These are phyloP conservation scores for Daldinia sp. DNA, from an alignment of 2,329 filamentous ascomycete species.

Conservation along the genomic window DNA sequence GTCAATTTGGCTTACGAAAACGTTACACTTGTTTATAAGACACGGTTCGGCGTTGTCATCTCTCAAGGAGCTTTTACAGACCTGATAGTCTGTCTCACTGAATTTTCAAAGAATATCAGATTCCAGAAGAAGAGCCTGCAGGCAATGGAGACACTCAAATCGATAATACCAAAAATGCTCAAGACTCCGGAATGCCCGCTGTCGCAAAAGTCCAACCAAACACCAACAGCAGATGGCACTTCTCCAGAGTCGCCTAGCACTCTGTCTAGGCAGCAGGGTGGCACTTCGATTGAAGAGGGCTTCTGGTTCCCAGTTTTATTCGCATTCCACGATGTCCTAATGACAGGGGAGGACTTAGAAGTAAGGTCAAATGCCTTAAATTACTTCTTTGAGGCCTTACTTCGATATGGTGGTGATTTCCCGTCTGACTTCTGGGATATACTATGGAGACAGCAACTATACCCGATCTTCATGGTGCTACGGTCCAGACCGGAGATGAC, in stretches of 20 bases:
- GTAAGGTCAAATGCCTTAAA: constrained; percentile 91
- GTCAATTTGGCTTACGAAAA: constrained; percentile 98
- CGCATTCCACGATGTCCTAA: constrained; percentile 97
- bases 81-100: constrained; percentile 93
- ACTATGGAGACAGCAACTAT: constrained; percentile 94
- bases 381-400: constrained; percentile 95
- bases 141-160: constrained; percentile 94
- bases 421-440: constrained; percentile 98
- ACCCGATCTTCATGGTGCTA: constrained; percentile 98
- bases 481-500: constrained; percentile 97
- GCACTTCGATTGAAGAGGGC: constrained; percentile 93
- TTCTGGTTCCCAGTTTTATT: constrained; percentile 99
- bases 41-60: constrained; percentile 94
- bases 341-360: constrained; percentile 98
- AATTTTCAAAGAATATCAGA: constrained; percentile 98
- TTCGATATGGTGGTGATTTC: constrained; percentile 91
- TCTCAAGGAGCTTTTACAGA: constrained; percentile 97
- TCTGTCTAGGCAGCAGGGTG: constrained; percentile 69
- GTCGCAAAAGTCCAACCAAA: constrained; percentile 69
- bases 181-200: constrained; percentile 95
- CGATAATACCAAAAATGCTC: constrained; percentile 93
- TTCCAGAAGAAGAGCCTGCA: constrained; percentile 99
- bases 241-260: constrained; percentile 58
- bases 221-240: constrained; percentile 53
- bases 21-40: constrained; percentile 94